Evolutionary conservation across 1,284 basidiomycete genomes (phyloP).

Genomic region (Boletus smithii): DNA sequence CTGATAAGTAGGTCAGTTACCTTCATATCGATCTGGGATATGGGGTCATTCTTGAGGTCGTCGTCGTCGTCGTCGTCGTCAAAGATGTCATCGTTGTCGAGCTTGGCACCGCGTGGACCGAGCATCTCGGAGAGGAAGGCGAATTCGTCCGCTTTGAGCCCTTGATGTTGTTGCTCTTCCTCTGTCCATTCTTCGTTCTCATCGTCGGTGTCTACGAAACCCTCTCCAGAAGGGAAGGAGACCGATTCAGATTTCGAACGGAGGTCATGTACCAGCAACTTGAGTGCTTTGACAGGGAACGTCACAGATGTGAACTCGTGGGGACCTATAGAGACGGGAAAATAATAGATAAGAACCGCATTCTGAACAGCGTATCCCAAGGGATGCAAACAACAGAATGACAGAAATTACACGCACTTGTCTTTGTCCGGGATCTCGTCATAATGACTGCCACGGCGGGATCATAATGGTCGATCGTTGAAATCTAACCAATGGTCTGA

Average conservation of each 20-base stretch:
- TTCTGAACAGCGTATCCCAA: conserved; percentile 10
- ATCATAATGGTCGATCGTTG: conserved; percentile 16
- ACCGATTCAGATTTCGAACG: conserved; percentile 70
- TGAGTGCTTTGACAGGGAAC: conserved; percentile 90
- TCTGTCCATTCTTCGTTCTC: conserved; percentile 90
- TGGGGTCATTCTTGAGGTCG: conserved; percentile 82
- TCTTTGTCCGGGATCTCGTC: conserved; percentile 88
- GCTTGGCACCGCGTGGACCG: conserved; percentile 62
- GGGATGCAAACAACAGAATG: conserved; percentile 6
- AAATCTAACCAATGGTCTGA: conserved; percentile 14
- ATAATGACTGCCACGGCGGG: conserved; percentile 71
- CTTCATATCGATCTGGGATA: conserved; percentile 86
- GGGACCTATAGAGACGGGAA: conserved; percentile 52
- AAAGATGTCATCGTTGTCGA: conserved; percentile 69
- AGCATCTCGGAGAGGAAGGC: conserved; percentile 68
- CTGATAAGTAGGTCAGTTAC: conserved; percentile 41
- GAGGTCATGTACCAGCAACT: conserved; percentile 83
- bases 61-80: conserved; percentile 79
- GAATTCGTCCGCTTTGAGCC: conserved; percentile 59
- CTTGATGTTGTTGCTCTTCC: conserved; percentile 60
- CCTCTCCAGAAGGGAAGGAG: conserved; percentile 53
- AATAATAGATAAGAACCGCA: conserved; percentile 13
- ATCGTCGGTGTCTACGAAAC: conserved; percentile 72
- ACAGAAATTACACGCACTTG: conserved; percentile 52
- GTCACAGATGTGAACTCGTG: conserved; percentile 82